Evolutionary conservation across 169 alveolate genomes (phyloP).

Genomic region (Cryptosporidium meleagridis): DNA sequence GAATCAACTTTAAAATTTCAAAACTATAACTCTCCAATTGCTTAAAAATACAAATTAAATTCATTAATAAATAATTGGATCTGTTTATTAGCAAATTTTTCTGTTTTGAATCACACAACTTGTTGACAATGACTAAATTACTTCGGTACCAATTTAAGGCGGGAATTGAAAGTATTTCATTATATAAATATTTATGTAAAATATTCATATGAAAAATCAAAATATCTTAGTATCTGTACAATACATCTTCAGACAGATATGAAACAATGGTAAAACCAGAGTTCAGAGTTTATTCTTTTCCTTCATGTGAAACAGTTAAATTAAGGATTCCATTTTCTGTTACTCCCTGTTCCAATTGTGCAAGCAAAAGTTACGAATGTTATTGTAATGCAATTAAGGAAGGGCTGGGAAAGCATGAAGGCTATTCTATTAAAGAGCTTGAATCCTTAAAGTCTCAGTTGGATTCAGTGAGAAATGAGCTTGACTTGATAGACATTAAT

Average conservation of each 20-base stretch:
- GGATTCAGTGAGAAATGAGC: conserved; percentile 79
- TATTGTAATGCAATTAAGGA: conserved; percentile 77
- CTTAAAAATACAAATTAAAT: background rate
- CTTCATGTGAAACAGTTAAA: conserved; percentile 48
- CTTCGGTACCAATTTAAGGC: background rate
- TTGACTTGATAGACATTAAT: conserved; percentile 79
- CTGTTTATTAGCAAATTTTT: background rate
- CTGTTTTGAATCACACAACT: background rate
- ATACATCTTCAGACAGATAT: background rate
- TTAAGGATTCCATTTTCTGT: conserved; percentile 70
- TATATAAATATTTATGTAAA: background rate
- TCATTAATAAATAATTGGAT: background rate
- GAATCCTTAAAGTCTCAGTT: conserved; percentile 78
- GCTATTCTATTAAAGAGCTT: conserved; percentile 79
- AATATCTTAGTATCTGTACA: background rate
- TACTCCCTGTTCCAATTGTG: conserved; percentile 79
- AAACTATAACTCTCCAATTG: background rate
- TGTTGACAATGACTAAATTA: background rate
- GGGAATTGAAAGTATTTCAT: background rate
- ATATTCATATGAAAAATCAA: conserved; percentile 7
- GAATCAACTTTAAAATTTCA: background rate
- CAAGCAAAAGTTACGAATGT: conserved; percentile 77
- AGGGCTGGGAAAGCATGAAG: conserved; percentile 78
- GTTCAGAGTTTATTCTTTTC: conserved; percentile 66
- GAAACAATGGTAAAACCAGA: conserved; percentile 65